Conservation (phyloP, 805 yeast species). For the Pichia nakasei region DNA sequence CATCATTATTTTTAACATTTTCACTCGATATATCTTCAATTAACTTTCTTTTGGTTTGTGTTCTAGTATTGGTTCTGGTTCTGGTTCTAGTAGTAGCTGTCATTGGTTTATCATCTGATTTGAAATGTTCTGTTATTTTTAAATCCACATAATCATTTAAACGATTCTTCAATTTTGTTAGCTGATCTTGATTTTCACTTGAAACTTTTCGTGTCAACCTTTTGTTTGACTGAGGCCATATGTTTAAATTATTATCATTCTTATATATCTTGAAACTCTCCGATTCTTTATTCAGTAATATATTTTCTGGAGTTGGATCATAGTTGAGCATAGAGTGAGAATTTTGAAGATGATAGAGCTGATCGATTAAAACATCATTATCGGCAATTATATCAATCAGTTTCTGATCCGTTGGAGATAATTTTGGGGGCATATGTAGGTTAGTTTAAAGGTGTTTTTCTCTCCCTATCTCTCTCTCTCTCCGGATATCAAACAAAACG, state of each 20-base stretch:
- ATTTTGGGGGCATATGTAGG: no score
- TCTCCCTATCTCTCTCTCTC: no score
- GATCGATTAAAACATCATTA: constrained; percentile 31
- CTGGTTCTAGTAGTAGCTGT: not conserved
- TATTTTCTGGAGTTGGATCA: constrained; percentile 37
- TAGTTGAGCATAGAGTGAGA: constrained; percentile 54
- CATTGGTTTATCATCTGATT: not conserved
- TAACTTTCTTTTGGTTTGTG: no score
- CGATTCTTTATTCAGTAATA: constrained; percentile 24
- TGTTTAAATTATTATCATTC: constrained; percentile 24
- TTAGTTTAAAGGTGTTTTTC: no score
- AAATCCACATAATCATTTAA: not conserved
- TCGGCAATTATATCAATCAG: constrained; percentile 6
- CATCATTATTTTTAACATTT: no score
- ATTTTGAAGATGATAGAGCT: constrained; percentile 53
- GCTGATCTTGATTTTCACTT: not conserved
- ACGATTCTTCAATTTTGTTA: constrained; percentile 20
- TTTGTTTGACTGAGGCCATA: constrained; percentile 28
- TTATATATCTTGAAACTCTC: constrained; percentile 26
- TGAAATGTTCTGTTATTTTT: not conserved
- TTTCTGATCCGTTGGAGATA: constrained; percentile 3
- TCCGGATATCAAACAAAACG: no score
- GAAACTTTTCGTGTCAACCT: constrained; percentile 7
- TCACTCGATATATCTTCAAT: no score
- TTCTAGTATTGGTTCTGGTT: no score